Evolutionary conservation across 257 asterid genomes (phyloP).

Genomic region (Plantago elongata): DNA sequence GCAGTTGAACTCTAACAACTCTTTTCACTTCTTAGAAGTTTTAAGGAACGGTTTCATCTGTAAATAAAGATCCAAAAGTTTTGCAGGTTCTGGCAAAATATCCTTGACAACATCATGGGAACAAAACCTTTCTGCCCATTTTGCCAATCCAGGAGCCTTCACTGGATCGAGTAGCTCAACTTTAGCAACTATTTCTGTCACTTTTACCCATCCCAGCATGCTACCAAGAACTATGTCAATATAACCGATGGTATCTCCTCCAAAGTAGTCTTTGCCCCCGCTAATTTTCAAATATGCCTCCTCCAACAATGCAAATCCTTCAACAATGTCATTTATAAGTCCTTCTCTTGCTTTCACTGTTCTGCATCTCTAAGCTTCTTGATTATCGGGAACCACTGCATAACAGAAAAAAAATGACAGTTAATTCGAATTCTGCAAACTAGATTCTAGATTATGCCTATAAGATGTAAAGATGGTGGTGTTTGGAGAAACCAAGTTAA

Average conservation of each 20-base stretch:
- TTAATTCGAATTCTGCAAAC: too few relatives aligned
- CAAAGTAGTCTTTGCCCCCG: constrained; percentile 37
- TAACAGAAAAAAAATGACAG: too few relatives aligned
- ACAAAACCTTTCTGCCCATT: constrained; percentile 18
- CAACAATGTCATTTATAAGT: constrained; percentile 16
- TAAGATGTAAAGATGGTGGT: too few relatives aligned
- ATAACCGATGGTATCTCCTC: constrained; percentile 44
- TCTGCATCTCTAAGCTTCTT: constrained; percentile 19
- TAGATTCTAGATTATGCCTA: too few relatives aligned
- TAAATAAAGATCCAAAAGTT: constrained; percentile 6
- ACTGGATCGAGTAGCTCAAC: constrained; percentile 15
- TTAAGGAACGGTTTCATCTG: background rate
- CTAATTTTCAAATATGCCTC: constrained; percentile 30
- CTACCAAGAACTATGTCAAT: constrained; percentile 18
- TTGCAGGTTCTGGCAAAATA: constrained; percentile 6
- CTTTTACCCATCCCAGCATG: constrained; percentile 20
- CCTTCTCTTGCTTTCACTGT: constrained; percentile 17
- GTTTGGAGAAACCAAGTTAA: too few relatives aligned
- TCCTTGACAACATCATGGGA: background rate
- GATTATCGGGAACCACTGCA: constrained; percentile 12
- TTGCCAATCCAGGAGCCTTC: constrained; percentile 17
- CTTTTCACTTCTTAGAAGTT: background rate
- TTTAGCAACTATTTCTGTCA: background rate
- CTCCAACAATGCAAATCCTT: constrained; percentile 28
- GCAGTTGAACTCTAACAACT: background rate